Evolutionary conservation across 2,329 filamentous ascomycete species (phyloP).

Genomic region (Rhinocladiella mackenziei): DNA sequence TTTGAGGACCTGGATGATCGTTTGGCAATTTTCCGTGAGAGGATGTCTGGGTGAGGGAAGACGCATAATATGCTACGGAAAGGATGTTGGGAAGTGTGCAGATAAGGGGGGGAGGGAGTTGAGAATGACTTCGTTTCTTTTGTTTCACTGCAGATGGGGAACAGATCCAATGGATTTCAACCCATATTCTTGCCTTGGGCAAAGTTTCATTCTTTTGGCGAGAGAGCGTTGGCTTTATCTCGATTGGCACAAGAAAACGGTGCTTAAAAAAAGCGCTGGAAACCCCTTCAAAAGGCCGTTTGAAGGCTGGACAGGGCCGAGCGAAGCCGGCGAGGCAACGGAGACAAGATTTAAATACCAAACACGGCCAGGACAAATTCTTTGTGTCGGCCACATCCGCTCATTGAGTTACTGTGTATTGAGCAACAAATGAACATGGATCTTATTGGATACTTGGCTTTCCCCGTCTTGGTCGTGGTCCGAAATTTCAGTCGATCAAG

Average conservation of each 20-base stretch:
- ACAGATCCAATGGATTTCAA: background rate
- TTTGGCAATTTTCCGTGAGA: constrained; percentile 8
- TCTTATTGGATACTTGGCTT: background rate
- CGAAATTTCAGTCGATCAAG: no score
- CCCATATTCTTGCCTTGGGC: constrained; percentile 1
- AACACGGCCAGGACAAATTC: background rate
- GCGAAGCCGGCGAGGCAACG: no score
- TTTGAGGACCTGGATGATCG: constrained; percentile 8
- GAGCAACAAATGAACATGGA: background rate
- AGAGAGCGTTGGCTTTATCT: constrained; percentile 8
- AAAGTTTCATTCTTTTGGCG: constrained; percentile 4
- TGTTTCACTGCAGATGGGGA: constrained; percentile 25
- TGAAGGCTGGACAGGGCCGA: background rate
- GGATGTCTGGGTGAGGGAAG: constrained; percentile 3
- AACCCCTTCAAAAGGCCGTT: no score
- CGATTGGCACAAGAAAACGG: background rate
- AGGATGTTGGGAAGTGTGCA: constrained; percentile 32
- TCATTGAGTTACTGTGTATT: background rate
- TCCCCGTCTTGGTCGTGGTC: background rate
- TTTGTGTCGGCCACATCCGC: background rate
- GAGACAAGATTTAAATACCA: no score
- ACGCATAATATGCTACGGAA: constrained; percentile 32
- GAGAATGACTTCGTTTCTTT: constrained; percentile 16
- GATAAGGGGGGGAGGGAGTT: background rate
- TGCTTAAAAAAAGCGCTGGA: background rate